Percentiles rank a stretch among this genome's conserved stretches.
Evolutionary conservation across 331 rosid genomes (phyloP).

Genomic region (Dryas integrifolia): DNA sequence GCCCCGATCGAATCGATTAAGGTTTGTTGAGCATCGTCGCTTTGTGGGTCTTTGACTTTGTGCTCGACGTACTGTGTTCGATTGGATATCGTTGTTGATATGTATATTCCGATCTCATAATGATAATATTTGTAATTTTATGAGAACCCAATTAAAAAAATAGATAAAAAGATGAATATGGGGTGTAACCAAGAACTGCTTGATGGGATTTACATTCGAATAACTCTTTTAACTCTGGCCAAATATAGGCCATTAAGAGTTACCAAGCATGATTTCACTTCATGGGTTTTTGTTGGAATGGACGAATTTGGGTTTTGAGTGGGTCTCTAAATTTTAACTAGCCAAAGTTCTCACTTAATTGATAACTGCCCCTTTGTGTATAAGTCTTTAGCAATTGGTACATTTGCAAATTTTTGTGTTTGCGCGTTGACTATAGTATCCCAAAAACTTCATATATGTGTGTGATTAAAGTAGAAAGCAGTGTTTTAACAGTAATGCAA

Average conservation of each 20-base stretch:
- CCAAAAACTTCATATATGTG: not conserved
- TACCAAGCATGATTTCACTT: not conserved
- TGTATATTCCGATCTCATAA: slow-evolving; percentile 2
- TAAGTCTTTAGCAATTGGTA: not conserved
- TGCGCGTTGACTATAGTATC: not conserved
- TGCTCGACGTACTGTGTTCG: slow-evolving; percentile 31
- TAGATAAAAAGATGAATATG: too few relatives aligned
- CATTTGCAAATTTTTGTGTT: not conserved
- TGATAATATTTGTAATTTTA: not conserved
- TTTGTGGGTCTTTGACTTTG: slow-evolving; percentile 29
- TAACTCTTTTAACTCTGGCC: not conserved
- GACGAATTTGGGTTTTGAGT: not conserved
- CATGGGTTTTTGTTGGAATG: not conserved
- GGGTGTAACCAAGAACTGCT: not conserved
- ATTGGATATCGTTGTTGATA: slow-evolving; percentile 11
- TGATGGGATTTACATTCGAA: not conserved
- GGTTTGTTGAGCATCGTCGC: slow-evolving; percentile 35
- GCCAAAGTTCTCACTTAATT: not conserved
- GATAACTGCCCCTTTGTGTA: not conserved
- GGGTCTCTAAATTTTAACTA: not conserved
- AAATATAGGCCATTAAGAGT: not conserved
- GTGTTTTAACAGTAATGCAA: not conserved
- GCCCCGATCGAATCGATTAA: slow-evolving; percentile 38
- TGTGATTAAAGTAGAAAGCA: not conserved
- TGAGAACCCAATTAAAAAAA: not conserved